Evolutionary conservation across 2,329 filamentous ascomycete genomes (phyloP).

Genomic region (Dryadomyces sulphureus): DNA sequence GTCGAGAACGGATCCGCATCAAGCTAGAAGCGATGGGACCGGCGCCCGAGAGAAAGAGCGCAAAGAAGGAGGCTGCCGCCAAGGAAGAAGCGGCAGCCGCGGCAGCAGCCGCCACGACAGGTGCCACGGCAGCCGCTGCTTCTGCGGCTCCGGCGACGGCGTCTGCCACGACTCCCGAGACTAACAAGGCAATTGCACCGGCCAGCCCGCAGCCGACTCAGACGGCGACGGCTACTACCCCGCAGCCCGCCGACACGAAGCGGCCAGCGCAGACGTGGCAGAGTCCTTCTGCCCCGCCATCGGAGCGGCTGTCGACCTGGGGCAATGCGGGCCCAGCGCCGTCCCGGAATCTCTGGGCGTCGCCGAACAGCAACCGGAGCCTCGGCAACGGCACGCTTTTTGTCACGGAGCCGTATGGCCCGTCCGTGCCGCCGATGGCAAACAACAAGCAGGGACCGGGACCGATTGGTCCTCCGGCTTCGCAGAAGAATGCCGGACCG

Average conservation of each 20-base stretch:
- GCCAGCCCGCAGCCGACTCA: neutral
- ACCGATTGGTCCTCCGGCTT: slow-evolving; percentile 25
- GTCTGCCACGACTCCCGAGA: neutral
- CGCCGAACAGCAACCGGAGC: slow-evolving; percentile 53
- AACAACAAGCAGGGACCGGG: slow-evolving; percentile 23
- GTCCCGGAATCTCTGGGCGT: slow-evolving; percentile 57
- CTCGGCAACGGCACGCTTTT: slow-evolving; percentile 73
- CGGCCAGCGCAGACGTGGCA: slow-evolving; percentile 20
- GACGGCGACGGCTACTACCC: neutral
- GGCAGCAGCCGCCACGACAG: too few species aligned
- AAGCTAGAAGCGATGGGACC: slow-evolving; percentile 59
- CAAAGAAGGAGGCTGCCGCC: slow-evolving; percentile 33
- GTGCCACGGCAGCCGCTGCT: neutral
- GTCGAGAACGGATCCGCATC: slow-evolving; percentile 53
- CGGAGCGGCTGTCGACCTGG: slow-evolving; percentile 38
- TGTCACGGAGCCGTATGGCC: slow-evolving; percentile 29
- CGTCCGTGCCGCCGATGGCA: slow-evolving; percentile 17
- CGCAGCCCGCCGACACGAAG: neutral
- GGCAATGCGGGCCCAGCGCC: slow-evolving; percentile 25
- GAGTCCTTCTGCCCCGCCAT: slow-evolving; percentile 20
- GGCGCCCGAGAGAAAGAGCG: slow-evolving; percentile 42
- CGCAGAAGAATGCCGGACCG: slow-evolving; percentile 9
- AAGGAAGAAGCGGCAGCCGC: slow-evolving; percentile 25
- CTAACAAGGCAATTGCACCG: neutral
- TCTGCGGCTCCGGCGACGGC: neutral